A percentile compares a stretch with the other conserved stretches of the same genome.
These are phyloP conservation scores for Cyanidioschyzon merolae DNA, from an alignment of 23 red algal species.

Conservation along the genomic window DNA sequence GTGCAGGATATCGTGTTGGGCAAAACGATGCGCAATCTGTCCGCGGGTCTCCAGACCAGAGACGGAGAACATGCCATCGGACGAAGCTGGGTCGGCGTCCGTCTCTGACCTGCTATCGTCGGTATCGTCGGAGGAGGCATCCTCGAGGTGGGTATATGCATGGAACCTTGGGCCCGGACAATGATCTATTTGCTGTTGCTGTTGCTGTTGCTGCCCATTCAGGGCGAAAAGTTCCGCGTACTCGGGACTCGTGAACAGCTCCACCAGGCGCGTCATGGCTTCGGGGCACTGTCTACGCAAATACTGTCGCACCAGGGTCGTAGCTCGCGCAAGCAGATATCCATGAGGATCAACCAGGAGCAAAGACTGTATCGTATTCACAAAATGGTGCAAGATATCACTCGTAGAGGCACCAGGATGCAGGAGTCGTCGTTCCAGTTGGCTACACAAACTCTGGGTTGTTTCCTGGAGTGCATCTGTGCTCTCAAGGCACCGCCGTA, in stretches of 20 bases:
- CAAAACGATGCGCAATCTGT: not conserved
- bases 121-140: not conserved
- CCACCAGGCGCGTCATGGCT: not conserved
- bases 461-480: not conserved
- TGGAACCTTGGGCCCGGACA: no score
- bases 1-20: not conserved
- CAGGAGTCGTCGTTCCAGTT: not conserved
- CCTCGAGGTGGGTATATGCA: not conserved
- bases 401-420: not conserved
- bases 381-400: not conserved
- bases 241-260: not conserved
- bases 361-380: constrained; percentile 3
- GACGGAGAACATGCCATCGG: not conserved
- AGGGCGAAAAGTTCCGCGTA: not conserved
- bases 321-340: not conserved
- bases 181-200: no score
- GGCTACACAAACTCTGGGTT: not conserved
- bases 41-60: not conserved
- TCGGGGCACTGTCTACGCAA: not conserved
- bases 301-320: not conserved
- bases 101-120: not conserved
- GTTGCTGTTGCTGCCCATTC: not conserved
- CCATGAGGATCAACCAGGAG: not conserved
- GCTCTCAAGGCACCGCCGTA: not conserved
- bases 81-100: not conserved